Percentiles rank a stretch among this genome's conserved stretches.
These are phyloP conservation scores for Gaultheria prostrata DNA, from an alignment of 148 eudicot species.

Conservation along the genomic window DNA sequence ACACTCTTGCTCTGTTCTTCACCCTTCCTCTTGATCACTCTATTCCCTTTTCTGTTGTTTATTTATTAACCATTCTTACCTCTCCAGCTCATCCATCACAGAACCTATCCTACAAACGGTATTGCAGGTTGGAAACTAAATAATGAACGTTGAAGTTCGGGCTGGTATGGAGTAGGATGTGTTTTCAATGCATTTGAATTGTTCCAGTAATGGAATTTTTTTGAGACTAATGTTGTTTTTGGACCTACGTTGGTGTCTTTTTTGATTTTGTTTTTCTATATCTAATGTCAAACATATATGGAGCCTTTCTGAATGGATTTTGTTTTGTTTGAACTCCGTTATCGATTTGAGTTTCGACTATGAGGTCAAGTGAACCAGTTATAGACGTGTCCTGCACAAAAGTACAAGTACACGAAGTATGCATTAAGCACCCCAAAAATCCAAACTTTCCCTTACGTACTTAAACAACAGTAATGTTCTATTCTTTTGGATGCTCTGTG, in stretches of 20 bases:
- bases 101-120: no score
- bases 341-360: background rate
- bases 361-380: slow-evolving; percentile 6
- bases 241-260: background rate
- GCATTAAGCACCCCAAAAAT: background rate
- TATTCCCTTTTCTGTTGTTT: no score
- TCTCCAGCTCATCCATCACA: no score
- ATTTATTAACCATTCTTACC: no score
- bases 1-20: no score
- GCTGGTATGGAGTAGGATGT: background rate
- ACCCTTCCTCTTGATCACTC: no score
- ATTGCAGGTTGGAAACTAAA: background rate
- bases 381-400: background rate
- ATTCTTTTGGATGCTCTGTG: background rate
- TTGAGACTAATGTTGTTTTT: background rate
- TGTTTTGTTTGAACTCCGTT: background rate
- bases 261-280: background rate
- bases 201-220: background rate
- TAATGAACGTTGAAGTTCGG: background rate
- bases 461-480: background rate
- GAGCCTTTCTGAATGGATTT: background rate
- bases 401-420: background rate
- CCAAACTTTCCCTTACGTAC: background rate
- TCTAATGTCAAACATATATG: background rate
- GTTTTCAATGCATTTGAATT: background rate